Evolutionary conservation across 2,329 filamentous ascomycete species (phyloP).

Genomic region (Fusarium burgessii): DNA sequence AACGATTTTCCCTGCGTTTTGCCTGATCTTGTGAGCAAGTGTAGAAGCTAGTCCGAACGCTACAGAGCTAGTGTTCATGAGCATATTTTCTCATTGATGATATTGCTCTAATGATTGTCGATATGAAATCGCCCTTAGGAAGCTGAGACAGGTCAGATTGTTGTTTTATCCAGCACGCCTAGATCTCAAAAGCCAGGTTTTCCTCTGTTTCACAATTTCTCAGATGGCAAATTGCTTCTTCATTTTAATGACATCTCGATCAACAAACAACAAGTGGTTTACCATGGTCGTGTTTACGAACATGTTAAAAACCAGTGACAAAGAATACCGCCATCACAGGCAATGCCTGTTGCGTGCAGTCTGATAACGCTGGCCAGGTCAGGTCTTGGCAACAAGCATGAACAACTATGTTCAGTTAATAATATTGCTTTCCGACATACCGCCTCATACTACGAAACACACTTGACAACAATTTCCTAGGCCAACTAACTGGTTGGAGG

Average conservation of each 20-base stretch:
- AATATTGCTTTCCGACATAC: slow-evolving; percentile 22
- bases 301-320: slow-evolving; percentile 1
- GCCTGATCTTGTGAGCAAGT: slow-evolving; percentile 39
- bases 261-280: slow-evolving; percentile 11
- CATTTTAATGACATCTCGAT: slow-evolving; percentile 5
- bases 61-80: slow-evolving; percentile 27
- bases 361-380: slow-evolving; percentile 20
- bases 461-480: slow-evolving; percentile 19
- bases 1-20: slow-evolving; percentile 32
- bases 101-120: not conserved
- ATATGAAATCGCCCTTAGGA: slow-evolving; percentile 4
- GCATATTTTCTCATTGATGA: slow-evolving; percentile 21
- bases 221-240: slow-evolving; percentile 2
- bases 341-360: slow-evolving; percentile 20
- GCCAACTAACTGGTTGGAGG: slow-evolving; percentile 19
- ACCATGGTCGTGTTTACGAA: not conserved
- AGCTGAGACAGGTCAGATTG: slow-evolving; percentile 17
- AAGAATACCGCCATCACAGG: slow-evolving; percentile 8
- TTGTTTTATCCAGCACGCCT: slow-evolving; percentile 1
- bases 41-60: slow-evolving; percentile 37
- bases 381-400: slow-evolving; percentile 38
- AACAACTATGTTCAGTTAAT: slow-evolving; percentile 26
- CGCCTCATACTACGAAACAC: slow-evolving; percentile 24
- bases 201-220: not conserved
- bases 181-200: slow-evolving; percentile 1